Conservation (phyloP, 306 rosid species). For the Benincasa hispida region DNA sequence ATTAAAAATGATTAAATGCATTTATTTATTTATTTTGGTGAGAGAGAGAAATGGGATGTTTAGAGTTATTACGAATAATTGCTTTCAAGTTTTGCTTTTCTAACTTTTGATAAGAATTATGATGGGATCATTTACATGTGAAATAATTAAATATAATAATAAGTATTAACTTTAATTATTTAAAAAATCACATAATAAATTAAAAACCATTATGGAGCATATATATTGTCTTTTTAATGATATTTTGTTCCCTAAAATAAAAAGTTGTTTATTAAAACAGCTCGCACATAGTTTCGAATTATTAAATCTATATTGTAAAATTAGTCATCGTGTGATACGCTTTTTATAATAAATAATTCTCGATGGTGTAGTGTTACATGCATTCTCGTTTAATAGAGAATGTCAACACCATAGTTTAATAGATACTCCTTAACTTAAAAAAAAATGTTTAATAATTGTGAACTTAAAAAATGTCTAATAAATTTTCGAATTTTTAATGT, state of each 20-base stretch:
- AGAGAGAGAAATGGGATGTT: not conserved
- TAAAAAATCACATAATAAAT: not conserved
- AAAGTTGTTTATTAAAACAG: not conserved
- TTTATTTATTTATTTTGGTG: too few species aligned
- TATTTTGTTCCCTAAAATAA: not conserved
- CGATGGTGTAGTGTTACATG: not conserved
- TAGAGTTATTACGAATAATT: too few species aligned
- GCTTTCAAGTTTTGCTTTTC: not conserved
- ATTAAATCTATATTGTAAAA: not conserved
- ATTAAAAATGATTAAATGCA: too few species aligned
- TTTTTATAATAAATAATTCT: not conserved
- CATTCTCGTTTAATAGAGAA: not conserved
- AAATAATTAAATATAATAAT: not conserved
- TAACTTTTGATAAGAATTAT: not conserved
- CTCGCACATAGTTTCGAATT: not conserved
- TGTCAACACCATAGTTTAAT: not conserved
- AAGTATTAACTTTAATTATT: not conserved
- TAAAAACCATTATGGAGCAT: not conserved
- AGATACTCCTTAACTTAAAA: too few species aligned
- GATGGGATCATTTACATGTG: not conserved
- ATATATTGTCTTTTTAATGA: not conserved
- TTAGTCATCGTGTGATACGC: not conserved
- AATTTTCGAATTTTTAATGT: too few species aligned
- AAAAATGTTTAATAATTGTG: too few species aligned
- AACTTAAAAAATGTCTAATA: too few species aligned